Evolutionary conservation across 2,329 filamentous ascomycete species (phyloP), one percentile per base, ranked within the genome.

Genomic region (Balansia obtecta): DNA sequence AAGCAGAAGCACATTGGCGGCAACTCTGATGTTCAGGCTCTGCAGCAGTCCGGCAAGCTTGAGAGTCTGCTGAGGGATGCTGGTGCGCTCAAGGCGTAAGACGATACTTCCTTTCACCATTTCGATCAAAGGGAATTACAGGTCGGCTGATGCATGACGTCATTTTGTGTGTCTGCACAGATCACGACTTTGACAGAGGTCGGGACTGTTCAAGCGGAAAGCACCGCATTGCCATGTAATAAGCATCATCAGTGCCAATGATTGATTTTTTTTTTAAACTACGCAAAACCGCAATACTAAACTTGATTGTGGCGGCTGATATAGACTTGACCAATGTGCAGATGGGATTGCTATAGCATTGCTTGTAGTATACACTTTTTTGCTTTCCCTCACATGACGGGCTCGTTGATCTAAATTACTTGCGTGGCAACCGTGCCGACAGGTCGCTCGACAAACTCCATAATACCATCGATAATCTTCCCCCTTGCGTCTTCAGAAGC

Each of bases 1-100:
- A 73, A 72, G 60, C 73, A 89, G 73, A 74, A 94, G 74, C 91
- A 96, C 71, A 94, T 98, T 66, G 93, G 93, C 56, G 93, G 93
- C 59, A 97, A 97, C 80, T 95, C 88, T 22, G 91, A 94, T 57
- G 70, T 97, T 49, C 77, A 81, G 58, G 61, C 62, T 33, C 68
- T 93, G 58, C 71, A 87, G 50, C 62, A 57, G 38, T 54, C 56
- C 15, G 67, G 64, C 55, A 62, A 71, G 61, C 65, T 72, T 30
- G 60, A 69, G 61, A 55, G 58, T 38, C 58, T 74, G 46, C 64
- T 78, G 47, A 57, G 61, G 57, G 64, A 68, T 32, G 71, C 69
- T 20, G 68, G 67, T 54, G 74, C 71, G 46, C 48, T 72, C 51
- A 63, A 65, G 61, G 63, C 60, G 63, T 71, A 70, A 71, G 67